Evolutionary conservation across 352 stramenopile species (phyloP), one percentile per base, ranked within the genome.

Genomic region (Globisporangium parvum): DNA sequence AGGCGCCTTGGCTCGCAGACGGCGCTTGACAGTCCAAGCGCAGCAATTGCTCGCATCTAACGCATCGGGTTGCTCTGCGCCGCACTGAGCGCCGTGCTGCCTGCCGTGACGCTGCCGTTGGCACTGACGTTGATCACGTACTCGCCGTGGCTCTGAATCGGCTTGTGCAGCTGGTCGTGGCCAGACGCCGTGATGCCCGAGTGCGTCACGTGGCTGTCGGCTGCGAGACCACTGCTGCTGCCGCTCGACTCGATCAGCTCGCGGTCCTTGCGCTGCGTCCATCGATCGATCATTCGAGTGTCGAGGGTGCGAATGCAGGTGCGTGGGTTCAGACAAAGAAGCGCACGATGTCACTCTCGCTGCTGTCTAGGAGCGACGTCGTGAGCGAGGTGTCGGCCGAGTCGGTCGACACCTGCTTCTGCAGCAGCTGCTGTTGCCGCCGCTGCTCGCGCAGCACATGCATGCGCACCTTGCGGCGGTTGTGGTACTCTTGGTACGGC

Each of bases 401-500:
- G 17, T 57, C 31, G 8, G 52, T 35, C 20, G 57, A 57, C 57
- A 57, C 17, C 46, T 64, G 51, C 51, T 64, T 64, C 39, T 59
- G 52, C 23, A 60, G 53, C 50, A 63, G 21, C 48, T 48, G 35
- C 42, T 48, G 42, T 21, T 55, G 53, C 21, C 59, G 55, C 53
- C 54, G 53, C 47, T 60, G 41, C 18, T 53, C 49, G 49, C 49
- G 53, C 9, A 60, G 52, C 52, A 65, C 52, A 60, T 65, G 59
- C 53, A 60, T 60, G 56, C 56, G 60, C 56, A 67, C 55, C 55
- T 65, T 64, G 47, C 60, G 60, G 37, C 60, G 55, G 50, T 63
- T 64, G 46, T 75, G 40, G 44, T 59, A 69, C 41, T 69, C 64
- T 41, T 75, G 51, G 45, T 67, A 57, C 8, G 67, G 67, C 23